phyloP scores from a whole-genome alignment of 2,329 filamentous ascomycete species.

The Phialophora chinensis region DNA sequence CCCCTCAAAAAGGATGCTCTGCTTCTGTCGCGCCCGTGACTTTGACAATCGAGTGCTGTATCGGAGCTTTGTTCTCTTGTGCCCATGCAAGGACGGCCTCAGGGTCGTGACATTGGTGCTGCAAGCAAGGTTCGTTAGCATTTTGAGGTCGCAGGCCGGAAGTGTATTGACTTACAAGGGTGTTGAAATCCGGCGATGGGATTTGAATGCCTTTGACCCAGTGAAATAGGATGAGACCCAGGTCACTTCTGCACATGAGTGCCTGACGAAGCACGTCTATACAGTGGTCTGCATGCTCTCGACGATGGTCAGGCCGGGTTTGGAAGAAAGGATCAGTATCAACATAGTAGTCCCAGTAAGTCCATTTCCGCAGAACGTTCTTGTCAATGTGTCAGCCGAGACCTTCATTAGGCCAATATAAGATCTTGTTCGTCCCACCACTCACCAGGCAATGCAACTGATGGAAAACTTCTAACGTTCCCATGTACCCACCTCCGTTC shows the following conservation, averaged over 20 bases:
- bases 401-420: neutral
- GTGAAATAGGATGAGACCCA: slow-evolving; percentile 9
- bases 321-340: slow-evolving; percentile 14
- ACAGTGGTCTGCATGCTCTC: slow-evolving; percentile 14
- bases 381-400: neutral
- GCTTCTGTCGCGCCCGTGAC: slow-evolving; percentile 3
- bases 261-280: slow-evolving; percentile 16
- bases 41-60: slow-evolving; percentile 2
- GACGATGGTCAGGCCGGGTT: slow-evolving; percentile 6
- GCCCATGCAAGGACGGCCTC: slow-evolving; percentile 12
- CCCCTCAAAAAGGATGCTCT: slow-evolving; percentile 8
- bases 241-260: slow-evolving; percentile 14
- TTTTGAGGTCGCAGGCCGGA: neutral
- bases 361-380: slow-evolving; percentile 15
- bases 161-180: neutral
- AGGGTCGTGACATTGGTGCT: slow-evolving; percentile 10
- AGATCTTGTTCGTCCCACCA: neutral
- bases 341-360: slow-evolving; percentile 15
- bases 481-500: slow-evolving; percentile 9
- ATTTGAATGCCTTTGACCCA: slow-evolving; percentile 8
- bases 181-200: slow-evolving; percentile 14
- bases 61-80: slow-evolving; percentile 1
- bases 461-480: slow-evolving; percentile 14
- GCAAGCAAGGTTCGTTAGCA: neutral
- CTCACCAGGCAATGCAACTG: slow-evolving; percentile 19